These are phyloP conservation scores for Monilinia aucupariae DNA, from an alignment of 2,329 filamentous ascomycete genomes.

Conservation along the genomic window DNA sequence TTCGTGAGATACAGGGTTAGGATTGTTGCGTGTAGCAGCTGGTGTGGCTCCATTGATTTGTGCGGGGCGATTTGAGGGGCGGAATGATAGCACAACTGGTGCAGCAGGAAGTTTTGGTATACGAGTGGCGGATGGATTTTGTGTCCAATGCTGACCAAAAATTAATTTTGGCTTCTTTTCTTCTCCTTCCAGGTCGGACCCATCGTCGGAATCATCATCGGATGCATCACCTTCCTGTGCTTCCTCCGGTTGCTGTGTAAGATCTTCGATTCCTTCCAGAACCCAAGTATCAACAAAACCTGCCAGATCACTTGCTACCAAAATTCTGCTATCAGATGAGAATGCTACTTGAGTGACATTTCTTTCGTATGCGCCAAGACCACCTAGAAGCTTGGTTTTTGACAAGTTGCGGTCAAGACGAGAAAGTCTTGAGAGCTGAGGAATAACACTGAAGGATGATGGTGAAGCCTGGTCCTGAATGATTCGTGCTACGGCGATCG, in stretches of 20 bases:
- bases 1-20: constrained; percentile 41
- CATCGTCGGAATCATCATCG: constrained; percentile 37
- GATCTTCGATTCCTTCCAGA: constrained; percentile 53
- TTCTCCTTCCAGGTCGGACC: constrained; percentile 44
- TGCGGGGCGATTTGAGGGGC: constrained; percentile 37
- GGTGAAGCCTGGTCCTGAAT: constrained; percentile 34
- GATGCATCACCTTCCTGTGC: constrained; percentile 36
- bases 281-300: constrained; percentile 87
- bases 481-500: constrained; percentile 49
- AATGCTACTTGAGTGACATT: constrained; percentile 71
- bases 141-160: constrained; percentile 66
- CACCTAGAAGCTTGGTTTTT: constrained; percentile 54
- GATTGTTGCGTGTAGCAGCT: constrained; percentile 29
- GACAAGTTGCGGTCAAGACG: constrained; percentile 51
- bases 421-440: constrained; percentile 43
- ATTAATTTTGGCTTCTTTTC: constrained; percentile 44
- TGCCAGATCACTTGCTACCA: constrained; percentile 74
- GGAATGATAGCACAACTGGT: constrained; percentile 64
- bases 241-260: constrained; percentile 37
- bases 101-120: constrained; percentile 62
- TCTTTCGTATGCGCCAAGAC: constrained; percentile 70
- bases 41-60: constrained; percentile 41
- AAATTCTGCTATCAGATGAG: constrained; percentile 70
- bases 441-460: constrained; percentile 41
- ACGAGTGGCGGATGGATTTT: constrained; percentile 64